Evolutionary conservation across 202 grass and related monocot genomes (phyloP), one percentile per base, ranked within the genome.

Genomic region (Panicum hallii): DNA sequence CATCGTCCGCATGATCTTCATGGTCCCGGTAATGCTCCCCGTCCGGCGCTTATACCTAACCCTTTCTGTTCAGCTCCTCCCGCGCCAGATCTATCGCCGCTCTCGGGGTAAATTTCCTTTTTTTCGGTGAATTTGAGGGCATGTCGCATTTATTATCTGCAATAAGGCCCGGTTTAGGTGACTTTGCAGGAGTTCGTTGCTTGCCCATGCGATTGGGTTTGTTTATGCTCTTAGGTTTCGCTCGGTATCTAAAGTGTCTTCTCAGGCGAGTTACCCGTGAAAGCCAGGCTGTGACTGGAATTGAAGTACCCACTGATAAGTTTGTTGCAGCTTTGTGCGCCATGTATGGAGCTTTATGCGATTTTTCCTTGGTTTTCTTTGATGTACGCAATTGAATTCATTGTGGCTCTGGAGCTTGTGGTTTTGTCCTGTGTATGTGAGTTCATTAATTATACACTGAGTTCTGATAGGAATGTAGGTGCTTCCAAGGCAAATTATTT

Each of bases 1-100:
- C 93, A 95, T 99, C 75, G 93, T 99, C 88, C 97, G 93, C 75
- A 90, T 99, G 76, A 94, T 96, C 58, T 91, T 96, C 86, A 91
- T 99, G 97, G 93, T 96, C 58, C 93, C 91, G 88, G 97, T 96
- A 89, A 81, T 43, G 52, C 74, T 44, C 14, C 1, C 9, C 5
- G 0, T 23, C 6, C 49, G 0, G 1, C 16, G 22, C 79, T 41
- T 16, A 28, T 22, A 67, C 78, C 78, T 67, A 54, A 47, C 78
- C 72, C 64, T 13, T 9, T 52, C n/a, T 14, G 40, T 4, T 20
- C 67, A 74, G 74, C 43, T 70, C 36, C 30, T 56, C 15, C 34
- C 40, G 38, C 68, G 43, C 38, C 81, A 83, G 82, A 82, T 94
- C 90, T 79, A 22, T 32, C 68, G 74, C 75, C 19, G 10, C 52